phyloP scores from a whole-genome alignment of 2,329 filamentous ascomycete genomes.

The Fusarium protoensiforme region DNA sequence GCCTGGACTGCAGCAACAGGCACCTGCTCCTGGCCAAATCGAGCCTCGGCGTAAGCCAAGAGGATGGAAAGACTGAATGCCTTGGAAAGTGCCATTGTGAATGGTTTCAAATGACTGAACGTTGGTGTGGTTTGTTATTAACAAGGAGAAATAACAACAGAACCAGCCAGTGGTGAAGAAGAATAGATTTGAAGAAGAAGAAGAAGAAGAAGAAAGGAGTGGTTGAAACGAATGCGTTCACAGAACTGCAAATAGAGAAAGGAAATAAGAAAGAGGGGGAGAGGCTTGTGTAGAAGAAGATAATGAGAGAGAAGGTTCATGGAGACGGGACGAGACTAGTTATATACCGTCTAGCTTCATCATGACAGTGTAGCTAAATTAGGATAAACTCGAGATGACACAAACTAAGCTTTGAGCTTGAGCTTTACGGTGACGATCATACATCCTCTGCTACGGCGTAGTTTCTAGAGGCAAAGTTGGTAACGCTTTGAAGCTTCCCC shows the following conservation, averaged over 20 bases:
- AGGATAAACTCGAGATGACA: slow-evolving; percentile 30
- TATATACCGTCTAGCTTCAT: slow-evolving; percentile 34
- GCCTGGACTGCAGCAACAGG: slow-evolving; percentile 65
- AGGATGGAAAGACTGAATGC: slow-evolving; percentile 28
- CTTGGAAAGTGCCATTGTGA: slow-evolving; percentile 27
- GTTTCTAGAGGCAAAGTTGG: slow-evolving; percentile 11
- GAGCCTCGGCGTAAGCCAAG: slow-evolving; percentile 59
- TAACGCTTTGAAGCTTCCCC: slow-evolving; percentile 12
- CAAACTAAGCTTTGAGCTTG: slow-evolving; percentile 4
- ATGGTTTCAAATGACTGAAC: slow-evolving; percentile 3
- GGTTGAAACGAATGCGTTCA: slow-evolving; percentile 44
- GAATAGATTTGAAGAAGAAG: slow-evolving; percentile 27
- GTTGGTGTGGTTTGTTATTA: slow-evolving; percentile 6
- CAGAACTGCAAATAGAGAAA: slow-evolving; percentile 42
- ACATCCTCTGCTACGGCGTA: slow-evolving; percentile 23
- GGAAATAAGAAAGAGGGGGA: slow-evolving; percentile 13
- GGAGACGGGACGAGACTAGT: slow-evolving; percentile 23
- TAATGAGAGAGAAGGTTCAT: slow-evolving; percentile 11
- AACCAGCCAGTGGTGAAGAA: slow-evolving; percentile 38
- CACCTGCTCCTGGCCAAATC: slow-evolving; percentile 73
- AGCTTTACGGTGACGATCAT: slow-evolving; percentile 23
- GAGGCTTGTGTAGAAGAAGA: slow-evolving; percentile 28
- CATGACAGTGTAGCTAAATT: slow-evolving; percentile 21
- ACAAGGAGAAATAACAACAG: slow-evolving; percentile 13
- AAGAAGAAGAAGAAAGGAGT: slow-evolving; percentile 36